These are phyloP conservation scores for Exophiala sideris DNA, from an alignment of 2,329 filamentous ascomycete species.

Conservation along the genomic window DNA sequence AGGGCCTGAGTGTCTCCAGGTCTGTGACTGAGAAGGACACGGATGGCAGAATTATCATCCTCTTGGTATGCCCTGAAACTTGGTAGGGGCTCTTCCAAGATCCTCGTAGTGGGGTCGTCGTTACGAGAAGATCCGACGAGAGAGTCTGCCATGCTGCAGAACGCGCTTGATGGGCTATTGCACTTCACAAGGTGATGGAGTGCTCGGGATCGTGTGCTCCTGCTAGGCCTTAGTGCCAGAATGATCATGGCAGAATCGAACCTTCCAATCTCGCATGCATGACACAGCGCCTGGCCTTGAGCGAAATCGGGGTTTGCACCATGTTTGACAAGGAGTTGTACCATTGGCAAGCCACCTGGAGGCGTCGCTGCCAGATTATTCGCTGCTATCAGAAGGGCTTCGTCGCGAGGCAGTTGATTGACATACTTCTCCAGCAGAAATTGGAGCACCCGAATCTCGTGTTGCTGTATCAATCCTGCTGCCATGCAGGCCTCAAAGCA, in stretches of 20 bases:
- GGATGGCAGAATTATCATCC: not conserved
- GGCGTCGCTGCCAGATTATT: not conserved
- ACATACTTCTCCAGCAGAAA: not conserved
- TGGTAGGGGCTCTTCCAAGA: not conserved
- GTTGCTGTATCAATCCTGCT: slow-evolving; percentile 20
- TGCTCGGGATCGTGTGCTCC: not conserved
- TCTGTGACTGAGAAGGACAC: slow-evolving; percentile 1
- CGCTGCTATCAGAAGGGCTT: not conserved
- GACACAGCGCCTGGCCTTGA: slow-evolving; percentile 55
- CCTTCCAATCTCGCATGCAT: slow-evolving; percentile 56
- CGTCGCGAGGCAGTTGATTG: not conserved
- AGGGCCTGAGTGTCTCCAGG: not conserved
- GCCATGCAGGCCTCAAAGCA: slow-evolving; percentile 43
- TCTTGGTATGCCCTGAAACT: not conserved
- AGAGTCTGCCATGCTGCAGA: slow-evolving; percentile 20
- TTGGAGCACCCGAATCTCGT: not conserved
- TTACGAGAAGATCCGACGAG: not conserved
- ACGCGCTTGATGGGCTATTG: slow-evolving; percentile 44
- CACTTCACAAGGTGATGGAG: slow-evolving; percentile 2
- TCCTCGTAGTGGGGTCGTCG: not conserved
- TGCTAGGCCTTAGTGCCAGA: not conserved
- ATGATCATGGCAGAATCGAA: slow-evolving; percentile 46
- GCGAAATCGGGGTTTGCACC: slow-evolving; percentile 51
- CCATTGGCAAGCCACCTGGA: slow-evolving; percentile 47
- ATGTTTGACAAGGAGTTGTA: slow-evolving; percentile 47